Evolutionary conservation across 768 basidiomycete species (phyloP), one percentile per base, ranked within the genome.

Genomic region (Suillus clintonianus): DNA sequence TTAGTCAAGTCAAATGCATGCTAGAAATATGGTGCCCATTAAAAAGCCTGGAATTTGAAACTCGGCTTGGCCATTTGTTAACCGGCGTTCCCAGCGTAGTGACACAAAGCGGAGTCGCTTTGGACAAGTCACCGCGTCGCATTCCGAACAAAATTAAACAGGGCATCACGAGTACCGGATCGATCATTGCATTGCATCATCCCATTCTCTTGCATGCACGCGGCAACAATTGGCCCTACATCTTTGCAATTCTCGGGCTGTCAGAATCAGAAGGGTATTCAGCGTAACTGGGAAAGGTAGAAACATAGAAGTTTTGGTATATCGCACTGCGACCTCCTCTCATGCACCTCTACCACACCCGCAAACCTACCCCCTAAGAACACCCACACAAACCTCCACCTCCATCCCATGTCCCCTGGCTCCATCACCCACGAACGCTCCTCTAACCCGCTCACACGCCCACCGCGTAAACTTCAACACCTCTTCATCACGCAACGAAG

Each of bases 371-470:
- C 85, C 89, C 62, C 86, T 79, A 39, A 92, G 87, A 64, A 92
- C 81, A 3, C 91, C 91, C 27, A 93, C 86, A 0, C 89, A 91
- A 11, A 93, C 87, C 70, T 90, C 87, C 55, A 87, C 85, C 27
- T 85, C 84, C 11, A 66, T 75, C 62, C 71, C 60, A 66, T 73
- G 71, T 34, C 68, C 76, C 9, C 74, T 63, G 43, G 66, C 66
- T 34, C 76, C 74, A 32, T 71, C 71, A 68, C 66, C 75, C 24
- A 78, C 78, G 63, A 91, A 78, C 19, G 86, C 89, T 50, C 76
- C 77, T 50, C 81, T 79, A 68, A 86, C 86, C 51, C 83, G 84
- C 71, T 90, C 88, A 82, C 88, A 89, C 27, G 89, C 89, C 90
- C 90, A 94, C 55, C 79, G 79, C 24, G 92, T 95, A 56, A 95